Conservation (phyloP, 2,329 filamentous ascomycete genomes). For the Phoma herbarum region DNA sequence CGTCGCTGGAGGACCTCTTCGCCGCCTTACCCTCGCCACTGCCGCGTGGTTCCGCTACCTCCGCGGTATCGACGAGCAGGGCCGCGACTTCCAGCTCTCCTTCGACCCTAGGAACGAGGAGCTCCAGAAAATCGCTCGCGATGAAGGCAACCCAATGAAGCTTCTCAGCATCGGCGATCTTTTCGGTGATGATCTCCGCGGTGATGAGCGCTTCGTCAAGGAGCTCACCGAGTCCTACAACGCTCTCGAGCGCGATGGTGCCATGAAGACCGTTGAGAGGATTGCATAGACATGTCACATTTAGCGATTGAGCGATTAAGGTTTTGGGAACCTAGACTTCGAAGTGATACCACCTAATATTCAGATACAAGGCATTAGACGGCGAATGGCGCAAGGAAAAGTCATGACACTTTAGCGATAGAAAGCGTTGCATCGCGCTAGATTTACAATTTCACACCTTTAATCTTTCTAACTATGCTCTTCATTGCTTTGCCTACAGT, state of each 20-base stretch:
- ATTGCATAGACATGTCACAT: constrained; percentile 17
- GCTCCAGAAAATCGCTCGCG: constrained; percentile 33
- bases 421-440: constrained; percentile 21
- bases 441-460: constrained; percentile 18
- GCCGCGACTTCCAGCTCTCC: constrained; percentile 33
- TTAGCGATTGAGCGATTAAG: constrained; percentile 22
- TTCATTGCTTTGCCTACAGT: background rate
- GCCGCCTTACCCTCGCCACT: constrained; percentile 36
- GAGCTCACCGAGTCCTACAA: constrained; percentile 37
- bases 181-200: constrained; percentile 40
- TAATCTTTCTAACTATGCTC: constrained; percentile 1
- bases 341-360: constrained; percentile 24
- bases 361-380: constrained; percentile 16
- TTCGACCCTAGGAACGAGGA: constrained; percentile 40
- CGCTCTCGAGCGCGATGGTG: constrained; percentile 31
- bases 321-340: constrained; percentile 15
- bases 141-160: constrained; percentile 26
- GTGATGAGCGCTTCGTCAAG: constrained; percentile 37
- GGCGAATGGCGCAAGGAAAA: constrained; percentile 21
- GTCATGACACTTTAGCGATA: constrained; percentile 20
- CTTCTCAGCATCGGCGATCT: constrained; percentile 32
- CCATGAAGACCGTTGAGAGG: constrained; percentile 34
- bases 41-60: constrained; percentile 44
- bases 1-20: constrained; percentile 33
- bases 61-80: constrained; percentile 35